Percentiles rank a stretch among this genome's conserved stretches.
Conservation (phyloP, 139 green algal species). For the Desmodesmus armatus region DNA sequence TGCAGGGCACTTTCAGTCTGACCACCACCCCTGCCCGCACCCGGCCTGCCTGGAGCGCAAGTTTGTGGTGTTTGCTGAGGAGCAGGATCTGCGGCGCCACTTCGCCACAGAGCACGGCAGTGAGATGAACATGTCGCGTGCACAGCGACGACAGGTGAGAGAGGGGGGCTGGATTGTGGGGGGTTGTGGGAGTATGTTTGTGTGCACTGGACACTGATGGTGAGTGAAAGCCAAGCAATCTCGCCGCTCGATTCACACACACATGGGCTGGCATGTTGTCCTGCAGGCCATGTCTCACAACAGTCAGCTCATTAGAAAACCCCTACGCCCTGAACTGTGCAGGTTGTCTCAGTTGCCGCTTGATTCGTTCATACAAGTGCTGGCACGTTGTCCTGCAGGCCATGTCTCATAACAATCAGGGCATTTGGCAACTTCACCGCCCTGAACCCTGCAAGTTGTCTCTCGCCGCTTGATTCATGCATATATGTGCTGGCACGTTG, state of each 20-base stretch:
- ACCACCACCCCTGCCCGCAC: constrained; percentile 90
- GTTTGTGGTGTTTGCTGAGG: constrained; percentile 91
- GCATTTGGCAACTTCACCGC: too few relatives aligned
- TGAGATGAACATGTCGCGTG: constrained; percentile 70
- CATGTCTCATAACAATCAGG: constrained; percentile 15
- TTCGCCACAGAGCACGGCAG: constrained; percentile 78
- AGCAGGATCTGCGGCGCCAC: constrained; percentile 88
- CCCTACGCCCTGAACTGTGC: too few relatives aligned
- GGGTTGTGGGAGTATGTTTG: too few relatives aligned
- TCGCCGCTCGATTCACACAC: too few relatives aligned
- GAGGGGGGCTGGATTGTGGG: neutral
- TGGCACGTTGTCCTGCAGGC: neutral
- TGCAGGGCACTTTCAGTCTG: constrained; percentile 81
- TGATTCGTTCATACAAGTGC: too few relatives aligned
- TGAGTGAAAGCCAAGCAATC: too few relatives aligned
- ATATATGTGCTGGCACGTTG: too few relatives aligned
- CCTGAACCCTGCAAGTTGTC: too few relatives aligned
- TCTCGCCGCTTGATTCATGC: too few relatives aligned
- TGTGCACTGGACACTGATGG: too few relatives aligned
- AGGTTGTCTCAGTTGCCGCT: too few relatives aligned
- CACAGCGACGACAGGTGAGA: constrained; percentile 71
- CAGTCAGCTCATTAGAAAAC: constrained; percentile 20
- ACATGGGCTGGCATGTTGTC: neutral
- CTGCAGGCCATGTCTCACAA: constrained; percentile 2
- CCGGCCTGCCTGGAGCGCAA: constrained; percentile 86